A percentile compares a stretch with the other conserved stretches of the same genome.
Conservation (phyloP, 352 stramenopile species). For the Blastocystis sp. region DNA sequence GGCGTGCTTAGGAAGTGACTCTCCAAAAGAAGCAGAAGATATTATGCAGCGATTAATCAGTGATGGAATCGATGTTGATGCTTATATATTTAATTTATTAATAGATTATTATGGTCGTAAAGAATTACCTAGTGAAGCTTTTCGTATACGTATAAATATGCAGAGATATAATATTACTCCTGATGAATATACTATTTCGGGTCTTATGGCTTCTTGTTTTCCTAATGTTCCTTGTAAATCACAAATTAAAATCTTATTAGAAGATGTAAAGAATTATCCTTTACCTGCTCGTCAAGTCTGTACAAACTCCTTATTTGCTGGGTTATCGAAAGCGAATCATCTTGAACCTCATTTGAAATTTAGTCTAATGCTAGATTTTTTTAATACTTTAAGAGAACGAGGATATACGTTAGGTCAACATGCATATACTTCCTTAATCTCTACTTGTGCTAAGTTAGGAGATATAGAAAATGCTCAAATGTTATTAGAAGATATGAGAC, state of each 20-base stretch:
- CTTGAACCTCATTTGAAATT: slow-evolving; percentile 35
- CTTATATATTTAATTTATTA: slow-evolving; percentile 36
- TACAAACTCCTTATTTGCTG: slow-evolving; percentile 30
- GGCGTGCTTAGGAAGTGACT: slow-evolving; percentile 11
- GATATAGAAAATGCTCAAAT: slow-evolving; percentile 23
- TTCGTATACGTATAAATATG: slow-evolving; percentile 36
- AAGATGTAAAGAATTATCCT: slow-evolving; percentile 13
- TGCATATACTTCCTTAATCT: slow-evolving; percentile 35
- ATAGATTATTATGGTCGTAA: slow-evolving; percentile 37
- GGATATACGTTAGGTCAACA: slow-evolving; percentile 28
- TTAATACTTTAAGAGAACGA: slow-evolving; percentile 1
- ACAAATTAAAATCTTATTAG: slow-evolving; percentile 18
- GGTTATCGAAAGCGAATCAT: slow-evolving; percentile 26
- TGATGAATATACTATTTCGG: slow-evolving; percentile 36
- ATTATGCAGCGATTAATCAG: slow-evolving; percentile 25
- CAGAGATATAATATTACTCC: slow-evolving; percentile 12
- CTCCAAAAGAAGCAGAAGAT: slow-evolving; percentile 15
- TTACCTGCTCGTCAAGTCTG: slow-evolving; percentile 22
- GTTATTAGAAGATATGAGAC: slow-evolving; percentile 16
- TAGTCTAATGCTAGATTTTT: slow-evolving; percentile 25
- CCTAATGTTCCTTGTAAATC: slow-evolving; percentile 18
- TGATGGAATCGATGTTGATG: slow-evolving; percentile 31
- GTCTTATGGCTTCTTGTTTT: slow-evolving; percentile 29
- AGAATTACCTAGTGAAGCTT: slow-evolving; percentile 21
- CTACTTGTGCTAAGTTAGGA: slow-evolving; percentile 31